Percentiles rank a stretch among this genome's conserved stretches.
Conservation (phyloP, 73 alveolate species). For the Blepharisma stoltei region DNA sequence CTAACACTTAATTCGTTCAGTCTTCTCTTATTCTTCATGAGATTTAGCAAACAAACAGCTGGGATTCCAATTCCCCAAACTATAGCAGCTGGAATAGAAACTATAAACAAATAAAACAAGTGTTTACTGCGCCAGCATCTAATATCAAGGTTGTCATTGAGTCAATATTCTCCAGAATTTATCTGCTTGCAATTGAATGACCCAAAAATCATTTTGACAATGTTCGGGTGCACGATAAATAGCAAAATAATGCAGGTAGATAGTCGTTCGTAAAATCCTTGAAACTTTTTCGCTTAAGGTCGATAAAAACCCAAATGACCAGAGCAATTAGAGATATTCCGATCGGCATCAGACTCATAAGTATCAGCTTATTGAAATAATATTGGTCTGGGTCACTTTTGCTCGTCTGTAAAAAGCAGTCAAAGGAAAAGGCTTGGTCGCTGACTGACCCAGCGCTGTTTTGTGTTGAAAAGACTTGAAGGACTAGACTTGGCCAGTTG, state of each 20-base stretch:
- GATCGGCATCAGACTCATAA: slow-evolving; percentile 37
- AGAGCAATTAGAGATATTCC: not conserved
- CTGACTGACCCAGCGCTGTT: not conserved
- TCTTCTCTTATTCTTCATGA: slow-evolving; percentile 31
- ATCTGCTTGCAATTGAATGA: slow-evolving; percentile 47
- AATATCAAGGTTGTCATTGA: slow-evolving; percentile 41
- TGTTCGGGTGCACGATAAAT: slow-evolving; percentile 56
- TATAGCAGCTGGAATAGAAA: slow-evolving; percentile 30
- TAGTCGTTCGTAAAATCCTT: slow-evolving; percentile 24
- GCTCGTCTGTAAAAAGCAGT: slow-evolving; percentile 11
- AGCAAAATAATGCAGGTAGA: slow-evolving; percentile 48
- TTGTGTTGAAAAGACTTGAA: not conserved
- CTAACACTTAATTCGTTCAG: slow-evolving; percentile 28
- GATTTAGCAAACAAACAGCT: slow-evolving; percentile 10
- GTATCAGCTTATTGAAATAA: slow-evolving; percentile 34
- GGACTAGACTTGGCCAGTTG: slow-evolving; percentile 56
- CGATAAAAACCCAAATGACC: slow-evolving; percentile 35
- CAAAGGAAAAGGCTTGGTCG: slow-evolving; percentile 13
- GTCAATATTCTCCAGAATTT: slow-evolving; percentile 44
- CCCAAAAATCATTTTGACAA: slow-evolving; percentile 49
- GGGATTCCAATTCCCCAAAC: slow-evolving; percentile 48
- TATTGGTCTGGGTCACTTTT: slow-evolving; percentile 20
- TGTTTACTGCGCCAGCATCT: slow-evolving; percentile 45
- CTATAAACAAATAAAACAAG: slow-evolving; percentile 8
- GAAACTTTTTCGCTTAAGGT: not conserved